phyloP scores from a whole-genome alignment of 352 stramenopile genomes.

The Aphanomyces astaci region DNA sequence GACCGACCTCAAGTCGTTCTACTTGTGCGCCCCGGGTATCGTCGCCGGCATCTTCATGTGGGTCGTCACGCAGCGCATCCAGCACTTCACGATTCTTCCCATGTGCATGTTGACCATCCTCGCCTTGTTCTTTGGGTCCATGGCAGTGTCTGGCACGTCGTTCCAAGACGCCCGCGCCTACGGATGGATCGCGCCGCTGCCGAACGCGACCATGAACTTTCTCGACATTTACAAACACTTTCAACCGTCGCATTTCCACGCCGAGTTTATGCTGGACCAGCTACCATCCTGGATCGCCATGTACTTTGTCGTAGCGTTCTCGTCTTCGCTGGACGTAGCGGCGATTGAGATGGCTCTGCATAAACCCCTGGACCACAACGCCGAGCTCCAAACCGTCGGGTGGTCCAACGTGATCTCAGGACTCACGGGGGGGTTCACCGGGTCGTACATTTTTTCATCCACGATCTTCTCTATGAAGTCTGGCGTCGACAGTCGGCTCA shows the following conservation, averaged over 20 bases:
- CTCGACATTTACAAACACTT: slow-evolving; percentile 77
- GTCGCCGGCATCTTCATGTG: slow-evolving; percentile 78
- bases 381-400: slow-evolving; percentile 93
- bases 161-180: slow-evolving; percentile 83
- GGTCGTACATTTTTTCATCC: slow-evolving; percentile 99
- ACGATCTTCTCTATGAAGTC: slow-evolving; percentile 86
- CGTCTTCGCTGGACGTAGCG: slow-evolving; percentile 94
- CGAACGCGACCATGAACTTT: slow-evolving; percentile 47
- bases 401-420: slow-evolving; percentile 95
- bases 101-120: slow-evolving; percentile 86
- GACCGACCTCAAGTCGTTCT: slow-evolving; percentile 56
- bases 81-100: slow-evolving; percentile 80
- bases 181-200: slow-evolving; percentile 88
- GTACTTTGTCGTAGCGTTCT: slow-evolving; percentile 98
- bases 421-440: slow-evolving; percentile 94
- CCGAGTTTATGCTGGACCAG: slow-evolving; percentile 52
- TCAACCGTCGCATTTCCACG: slow-evolving; percentile 35
- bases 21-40: slow-evolving; percentile 83
- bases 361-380: slow-evolving; percentile 91
- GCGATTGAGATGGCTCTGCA: slow-evolving; percentile 96
- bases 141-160: slow-evolving; percentile 64
- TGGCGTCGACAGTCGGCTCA: slow-evolving; percentile 61
- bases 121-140: slow-evolving; percentile 65
- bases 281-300: slow-evolving; percentile 92
- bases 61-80: slow-evolving; percentile 64